Percentiles rank a stretch among this genome's conserved stretches.
phyloP scores from a whole-genome alignment of 257 asterid genomes.

The Dorcoceras hygrometricum region DNA sequence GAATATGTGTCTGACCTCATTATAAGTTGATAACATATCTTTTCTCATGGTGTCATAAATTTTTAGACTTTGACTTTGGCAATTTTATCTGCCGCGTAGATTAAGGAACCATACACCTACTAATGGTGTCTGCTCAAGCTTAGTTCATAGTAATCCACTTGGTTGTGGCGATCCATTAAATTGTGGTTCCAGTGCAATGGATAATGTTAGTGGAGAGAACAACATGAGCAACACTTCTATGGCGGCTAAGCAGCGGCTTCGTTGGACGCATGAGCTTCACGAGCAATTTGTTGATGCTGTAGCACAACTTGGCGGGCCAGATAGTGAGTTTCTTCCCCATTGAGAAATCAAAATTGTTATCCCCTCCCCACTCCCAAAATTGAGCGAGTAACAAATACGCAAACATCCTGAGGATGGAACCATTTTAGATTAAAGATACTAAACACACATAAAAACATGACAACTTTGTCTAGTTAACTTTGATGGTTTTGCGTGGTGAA shows the following conservation, averaged over 20 bases:
- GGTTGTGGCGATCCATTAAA: constrained; percentile 36
- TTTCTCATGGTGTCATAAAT: neutral
- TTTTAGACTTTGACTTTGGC: constrained; percentile 4
- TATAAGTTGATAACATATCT: neutral
- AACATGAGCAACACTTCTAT: constrained; percentile 25
- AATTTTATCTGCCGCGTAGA: constrained; percentile 19
- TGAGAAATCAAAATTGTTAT: constrained; percentile 15
- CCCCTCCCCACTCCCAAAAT: neutral
- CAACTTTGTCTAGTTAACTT: neutral
- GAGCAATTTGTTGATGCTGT: constrained; percentile 95
- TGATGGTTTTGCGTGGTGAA: neutral
- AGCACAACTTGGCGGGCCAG: constrained; percentile 99
- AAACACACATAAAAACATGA: neutral
- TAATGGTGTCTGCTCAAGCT: constrained; percentile 39
- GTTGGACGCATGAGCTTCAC: constrained; percentile 97
- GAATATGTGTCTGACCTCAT: neutral
- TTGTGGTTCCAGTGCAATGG: constrained; percentile 50
- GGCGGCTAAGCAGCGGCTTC: constrained; percentile 89
- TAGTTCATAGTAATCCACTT: constrained; percentile 32
- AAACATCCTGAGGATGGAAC: neutral
- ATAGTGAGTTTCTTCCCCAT: constrained; percentile 54
- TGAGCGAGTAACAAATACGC: too few relatives aligned
- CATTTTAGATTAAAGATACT: neutral
- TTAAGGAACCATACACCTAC: constrained; percentile 36
- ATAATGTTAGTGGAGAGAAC: constrained; percentile 49